Evolutionary conservation across 257 asterid genomes (phyloP), one percentile per base, ranked within the genome.

Genomic region (Forsythia viridissima): DNA sequence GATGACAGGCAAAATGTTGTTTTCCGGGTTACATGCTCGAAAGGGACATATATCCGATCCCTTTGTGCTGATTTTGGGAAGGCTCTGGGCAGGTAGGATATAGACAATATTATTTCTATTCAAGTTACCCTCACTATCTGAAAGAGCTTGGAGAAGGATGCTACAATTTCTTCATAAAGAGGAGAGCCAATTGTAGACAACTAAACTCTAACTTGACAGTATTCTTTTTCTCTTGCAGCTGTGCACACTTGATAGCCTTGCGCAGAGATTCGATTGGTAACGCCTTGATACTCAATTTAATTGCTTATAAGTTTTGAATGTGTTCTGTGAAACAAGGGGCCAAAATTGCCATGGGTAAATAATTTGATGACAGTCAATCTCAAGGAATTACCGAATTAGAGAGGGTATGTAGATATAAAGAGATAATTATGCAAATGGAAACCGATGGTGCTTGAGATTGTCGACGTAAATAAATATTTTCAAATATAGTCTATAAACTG

Each of bases 41-140:
- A 95, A 77, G 99, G 99, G 74, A 95, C 99, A 59, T 95, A 95
- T 77, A 80, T 95, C 38, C 92, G 99, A 77, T 95, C 99, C 24
- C 99, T 95, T 52, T 93, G 97, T 82, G 97, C 97, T 55, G 99
- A 95, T 89, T 89, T 93, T 76, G 98, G 98, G 67, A 95, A 93
- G 90, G 88, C 93, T 76, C 89, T 95, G 9, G 91, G 94, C 82
- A 94, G 97, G 98, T 94, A 86, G 57, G 40, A 57, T 82, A 42
- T 52, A 34, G 20, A 71, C 21, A 10, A 38, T 44, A 39, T 61
- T 76, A 30, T 16, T 40, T 38, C 37, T 46, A 18, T 24, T 52
- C 80, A 55, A 20, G 36, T 39, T 76, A 59, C 51, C 21, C 12
- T 15, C 5, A 59, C 65, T n/a, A 52, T 75, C 67, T 51, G 73